Percentiles rank a stretch among this genome's conserved stretches.
Evolutionary conservation across 495 filamentous ascomycete genomes (phyloP).

Genomic region (Penicillium robsamsonii): DNA sequence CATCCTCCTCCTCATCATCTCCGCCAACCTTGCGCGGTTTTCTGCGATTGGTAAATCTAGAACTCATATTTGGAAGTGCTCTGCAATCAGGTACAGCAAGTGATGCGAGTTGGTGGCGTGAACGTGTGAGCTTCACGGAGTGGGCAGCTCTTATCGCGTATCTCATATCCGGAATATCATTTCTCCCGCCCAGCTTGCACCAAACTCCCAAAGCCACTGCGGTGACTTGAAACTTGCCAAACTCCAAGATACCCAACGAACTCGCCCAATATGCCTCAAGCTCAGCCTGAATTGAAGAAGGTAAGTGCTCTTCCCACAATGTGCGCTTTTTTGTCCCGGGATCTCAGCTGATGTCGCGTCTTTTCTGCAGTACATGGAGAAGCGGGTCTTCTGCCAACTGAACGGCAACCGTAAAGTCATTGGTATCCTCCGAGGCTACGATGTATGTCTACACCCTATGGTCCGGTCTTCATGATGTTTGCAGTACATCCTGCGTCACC

Average conservation of each 20-base stretch:
- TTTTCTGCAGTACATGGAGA: constrained; percentile 88
- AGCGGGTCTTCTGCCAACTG: constrained; percentile 94
- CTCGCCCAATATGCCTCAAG: constrained; percentile 83
- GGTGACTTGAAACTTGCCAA: constrained; percentile 15
- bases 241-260: constrained; percentile 18
- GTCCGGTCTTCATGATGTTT: no score
- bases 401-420: constrained; percentile 98
- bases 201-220: constrained; percentile 28
- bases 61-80: constrained; percentile 62
- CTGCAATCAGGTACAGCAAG: neutral
- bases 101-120: constrained; percentile 2
- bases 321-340: neutral
- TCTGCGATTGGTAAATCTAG: constrained; percentile 63
- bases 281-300: constrained; percentile 98
- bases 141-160: constrained; percentile 29
- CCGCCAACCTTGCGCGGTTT: constrained; percentile 73
- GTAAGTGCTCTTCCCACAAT: constrained; percentile 43
- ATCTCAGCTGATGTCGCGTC: constrained; percentile 14
- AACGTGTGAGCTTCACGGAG: constrained; percentile 7
- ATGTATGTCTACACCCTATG: constrained; percentile 58
- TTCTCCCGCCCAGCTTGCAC: constrained; percentile 35
- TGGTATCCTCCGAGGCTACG: constrained; percentile 90
- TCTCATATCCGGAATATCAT: constrained; percentile 32
- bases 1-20: constrained; percentile 60
- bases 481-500: neutral